Base-by-base conservation (phyloP, 192 early-diverging fungal species). In the Backusella australiensis region DNA sequence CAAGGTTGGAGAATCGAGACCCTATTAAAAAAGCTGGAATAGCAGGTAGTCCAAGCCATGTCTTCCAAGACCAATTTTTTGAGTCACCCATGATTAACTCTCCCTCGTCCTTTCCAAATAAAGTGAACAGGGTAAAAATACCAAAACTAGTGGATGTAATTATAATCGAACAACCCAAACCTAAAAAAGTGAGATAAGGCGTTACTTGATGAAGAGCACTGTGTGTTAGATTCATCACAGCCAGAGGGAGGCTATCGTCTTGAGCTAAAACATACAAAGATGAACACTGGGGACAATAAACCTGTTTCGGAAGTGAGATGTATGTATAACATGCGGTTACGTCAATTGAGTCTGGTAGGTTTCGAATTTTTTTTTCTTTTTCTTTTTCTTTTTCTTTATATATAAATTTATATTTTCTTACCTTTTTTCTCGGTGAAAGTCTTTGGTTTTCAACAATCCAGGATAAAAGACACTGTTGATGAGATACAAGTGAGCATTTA, bases 401-500 rank as follows among this genome's bases (percentile, higher is more conserved):
- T 23, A 21, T 35, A 17, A 23, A 34, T 35, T 26, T 39, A 39
- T 39, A 39, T 12, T 42, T 42, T 15, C 73, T 52, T 77, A 85
- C 88, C 77, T 84, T 84, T 21, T 85, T 86, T 46, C 77, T 75
- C 44, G 84, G 81, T 49, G 82, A 81, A 34, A 80, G 77, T n/a
- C 83, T 83, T 15, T 92, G 88, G 49, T 89, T 93, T 79, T 93
- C 92, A 38, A 85, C 76, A 35, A 94, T 90, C 93, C 93, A 94
- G 70, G 91, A 85, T 17, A 94, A 82, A 52, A 94, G 81, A 76
- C 93, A 94, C 78, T 91, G 88, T 74, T 94, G 92, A 73, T 94
- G 93, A 72, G 89, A 89, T n/a, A 92, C 87, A 23, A 94, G 83
- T 49, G 93, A 91, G 68, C 93, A 94, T 67, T 83, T 87, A 49